Evolutionary conservation across 2,329 filamentous ascomycete species (phyloP), one percentile per base, ranked within the genome.

Genomic region (Fusarium gaditjirri): DNA sequence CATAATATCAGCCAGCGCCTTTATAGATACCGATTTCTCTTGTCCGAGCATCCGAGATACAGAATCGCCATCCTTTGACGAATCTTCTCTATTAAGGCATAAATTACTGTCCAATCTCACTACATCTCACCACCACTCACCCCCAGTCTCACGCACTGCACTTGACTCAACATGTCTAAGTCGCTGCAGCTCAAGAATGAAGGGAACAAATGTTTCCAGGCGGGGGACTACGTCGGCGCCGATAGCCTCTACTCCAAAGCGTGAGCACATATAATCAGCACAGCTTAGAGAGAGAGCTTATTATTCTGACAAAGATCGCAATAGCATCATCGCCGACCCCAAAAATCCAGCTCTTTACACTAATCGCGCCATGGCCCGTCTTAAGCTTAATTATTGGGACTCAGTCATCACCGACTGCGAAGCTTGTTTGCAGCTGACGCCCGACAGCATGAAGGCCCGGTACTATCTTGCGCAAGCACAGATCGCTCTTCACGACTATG

Each of bases 401-500:
- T 90, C 87, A 14, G 94, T 92, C 53, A 91, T 96, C 71, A 85
- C 89, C 66, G 95, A 98, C 81, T 95, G 94, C 78, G 82, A 91
- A 58, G 86, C 89, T 56, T 94, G 93, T 71, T 91, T 98, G 54
- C 86, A 90, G 65, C 86, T 97, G 10, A 84, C 89, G 33, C 85
- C 87, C 7, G 58, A 75, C 12, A 90, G 88, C 75, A 91, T 97
- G 84, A 98, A 98, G 82, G 94, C 93, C 12, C 89, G 90, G 78
- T 97, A 92, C 81, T 93, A 94, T 79, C 88, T 97, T 31, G 91
- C 94, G 6, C 93, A 97, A 81, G 94, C 95, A 1, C 91, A 97
- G 73, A 85, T 97, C n/a, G 87, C 88, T 2, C 86, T 97, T 4
- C 73, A 71, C 47, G 79, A 83, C 64, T 91, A 90, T 39, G 90